Conservation (phyloP, 768 basidiomycete species). For the Tylopilus sp. region DNA sequence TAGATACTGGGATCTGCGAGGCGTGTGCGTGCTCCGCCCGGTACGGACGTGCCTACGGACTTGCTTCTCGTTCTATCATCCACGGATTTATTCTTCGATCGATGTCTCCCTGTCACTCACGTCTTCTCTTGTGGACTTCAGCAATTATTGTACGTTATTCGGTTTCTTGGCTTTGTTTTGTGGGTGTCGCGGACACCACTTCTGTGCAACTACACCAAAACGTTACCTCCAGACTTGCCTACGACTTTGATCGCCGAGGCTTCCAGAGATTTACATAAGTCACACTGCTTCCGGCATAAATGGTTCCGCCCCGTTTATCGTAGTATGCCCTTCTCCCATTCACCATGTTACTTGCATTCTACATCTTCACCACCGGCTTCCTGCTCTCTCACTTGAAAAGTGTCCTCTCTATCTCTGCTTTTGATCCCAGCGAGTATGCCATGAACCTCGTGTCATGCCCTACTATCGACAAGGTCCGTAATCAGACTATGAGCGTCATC, state of each 20-base stretch:
- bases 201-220: neutral
- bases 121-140: neutral
- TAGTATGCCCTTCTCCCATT: neutral
- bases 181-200: neutral
- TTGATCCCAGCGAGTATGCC: constrained; percentile 38
- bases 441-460: constrained; percentile 38
- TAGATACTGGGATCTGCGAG: too few species aligned
- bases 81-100: neutral
- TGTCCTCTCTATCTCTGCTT: constrained; percentile 13
- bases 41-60: neutral
- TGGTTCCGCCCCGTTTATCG: neutral
- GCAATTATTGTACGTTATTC: neutral
- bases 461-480: constrained; percentile 38
- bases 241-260: neutral
- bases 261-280: neutral
- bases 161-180: neutral
- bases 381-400: neutral
- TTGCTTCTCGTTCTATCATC: neutral
- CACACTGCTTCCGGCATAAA: constrained; percentile 2
- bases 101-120: neutral
- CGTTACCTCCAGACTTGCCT: neutral
- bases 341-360: constrained; percentile 3
- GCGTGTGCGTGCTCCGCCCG: too few species aligned
- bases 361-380: neutral
- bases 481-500: constrained; percentile 34